Conservation (phyloP, 331 rosid species). For the Saraca asoca region DNA sequence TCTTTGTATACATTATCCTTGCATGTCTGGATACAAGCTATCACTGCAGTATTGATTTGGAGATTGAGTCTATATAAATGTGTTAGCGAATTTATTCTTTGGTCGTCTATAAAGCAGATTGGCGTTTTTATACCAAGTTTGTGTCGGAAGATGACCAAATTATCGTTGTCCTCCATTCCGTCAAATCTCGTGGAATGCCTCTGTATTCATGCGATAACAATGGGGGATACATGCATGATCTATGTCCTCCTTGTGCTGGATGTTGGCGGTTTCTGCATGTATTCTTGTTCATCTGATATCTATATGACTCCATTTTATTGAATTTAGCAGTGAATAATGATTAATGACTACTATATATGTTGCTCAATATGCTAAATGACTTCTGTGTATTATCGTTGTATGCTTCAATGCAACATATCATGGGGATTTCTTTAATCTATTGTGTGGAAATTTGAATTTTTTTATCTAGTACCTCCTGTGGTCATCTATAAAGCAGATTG, state of each 20-base stretch:
- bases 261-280: too few species aligned
- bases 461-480: background rate
- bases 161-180: background rate
- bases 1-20: background rate
- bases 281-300: too few species aligned
- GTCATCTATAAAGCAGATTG: conserved; percentile 64
- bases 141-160: conserved; percentile 73
- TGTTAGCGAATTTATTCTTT: background rate
- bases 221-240: conserved; percentile 29
- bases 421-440: too few species aligned
- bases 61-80: background rate
- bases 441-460: background rate
- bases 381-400: background rate
- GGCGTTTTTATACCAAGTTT: conserved; percentile 40
- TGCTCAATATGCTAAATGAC: background rate
- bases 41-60: background rate
- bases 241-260: too few species aligned
- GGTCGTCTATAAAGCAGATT: conserved; percentile 61
- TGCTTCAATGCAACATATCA: background rate
- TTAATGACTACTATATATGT: too few species aligned
- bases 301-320: too few species aligned
- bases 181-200: conserved; percentile 3
- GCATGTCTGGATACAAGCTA: background rate
- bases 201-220: conserved; percentile 27
- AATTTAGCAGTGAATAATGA: too few species aligned